These are phyloP conservation scores for Triticum dicoccoides DNA, from an alignment of 176 grass and related monocot genomes.

Conservation along the genomic window DNA sequence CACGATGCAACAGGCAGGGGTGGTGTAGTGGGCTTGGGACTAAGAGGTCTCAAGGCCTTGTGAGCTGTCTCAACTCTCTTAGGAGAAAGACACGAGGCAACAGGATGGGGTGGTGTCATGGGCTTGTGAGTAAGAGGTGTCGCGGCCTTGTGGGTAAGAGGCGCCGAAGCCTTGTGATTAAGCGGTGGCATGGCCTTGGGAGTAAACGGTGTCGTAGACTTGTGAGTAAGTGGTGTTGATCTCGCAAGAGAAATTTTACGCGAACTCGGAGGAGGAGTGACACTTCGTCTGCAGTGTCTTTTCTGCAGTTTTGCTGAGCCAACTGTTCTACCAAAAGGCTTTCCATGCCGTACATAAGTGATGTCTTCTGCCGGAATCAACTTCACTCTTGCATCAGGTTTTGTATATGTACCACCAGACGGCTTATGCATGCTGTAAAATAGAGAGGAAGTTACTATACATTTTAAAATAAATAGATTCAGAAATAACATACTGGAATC, in stretches of 20 bases:
- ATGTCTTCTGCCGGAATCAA: slow-evolving; percentile 57
- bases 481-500: background rate
- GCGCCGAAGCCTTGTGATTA: background rate
- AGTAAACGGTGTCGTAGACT: background rate
- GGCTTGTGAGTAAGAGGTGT: slow-evolving; percentile 5
- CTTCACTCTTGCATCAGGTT: slow-evolving; percentile 55
- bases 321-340: slow-evolving; percentile 25
- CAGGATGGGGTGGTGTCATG: background rate
- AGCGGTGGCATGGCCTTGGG: background rate
- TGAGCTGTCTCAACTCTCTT: slow-evolving; percentile 1
- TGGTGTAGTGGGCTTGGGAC: slow-evolving; percentile 14
- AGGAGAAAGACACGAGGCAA: background rate
- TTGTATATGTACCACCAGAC: slow-evolving; percentile 36
- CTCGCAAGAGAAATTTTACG: slow-evolving; percentile 17
- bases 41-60: background rate
- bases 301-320: slow-evolving; percentile 10
- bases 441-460: background rate
- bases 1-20: background rate
- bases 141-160: slow-evolving; percentile 10
- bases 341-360: slow-evolving; percentile 33
- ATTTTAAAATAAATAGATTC: background rate
- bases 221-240: background rate
- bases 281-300: slow-evolving; percentile 26
- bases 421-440: slow-evolving; percentile 22
- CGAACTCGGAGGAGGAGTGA: slow-evolving; percentile 35